Percentiles rank a stretch among this genome's conserved stretches.
Evolutionary conservation across 1,284 basidiomycete genomes (phyloP).

Genomic region (Pascua sp.): DNA sequence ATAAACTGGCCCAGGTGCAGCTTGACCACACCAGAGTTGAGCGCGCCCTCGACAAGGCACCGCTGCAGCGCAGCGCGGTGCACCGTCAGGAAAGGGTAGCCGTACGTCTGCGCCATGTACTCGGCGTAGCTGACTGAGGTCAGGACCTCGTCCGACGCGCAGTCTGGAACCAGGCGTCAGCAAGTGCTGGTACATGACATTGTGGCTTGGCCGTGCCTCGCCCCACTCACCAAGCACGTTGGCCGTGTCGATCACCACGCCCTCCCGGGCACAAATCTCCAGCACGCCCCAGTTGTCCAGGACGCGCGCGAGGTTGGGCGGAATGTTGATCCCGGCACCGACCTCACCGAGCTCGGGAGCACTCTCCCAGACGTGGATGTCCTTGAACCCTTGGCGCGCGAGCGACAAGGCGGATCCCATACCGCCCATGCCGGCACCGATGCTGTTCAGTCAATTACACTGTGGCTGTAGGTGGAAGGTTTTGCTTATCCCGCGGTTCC

Average conservation of each 20-base stretch:
- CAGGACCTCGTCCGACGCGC: slow-evolving; percentile 34
- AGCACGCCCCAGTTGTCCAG: slow-evolving; percentile 33
- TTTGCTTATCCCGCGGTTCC: too few relatives aligned
- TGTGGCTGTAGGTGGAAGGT: too few relatives aligned
- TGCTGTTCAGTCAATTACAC: too few relatives aligned
- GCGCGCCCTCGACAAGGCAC: slow-evolving; percentile 32
- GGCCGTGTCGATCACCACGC: slow-evolving; percentile 32
- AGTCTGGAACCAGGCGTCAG: slow-evolving; percentile 21
- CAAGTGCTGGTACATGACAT: background rate
- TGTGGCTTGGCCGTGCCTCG: background rate
- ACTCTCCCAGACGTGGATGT: slow-evolving; percentile 36
- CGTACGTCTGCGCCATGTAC: slow-evolving; percentile 38
- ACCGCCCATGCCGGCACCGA: slow-evolving; percentile 28
- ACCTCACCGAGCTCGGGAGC: slow-evolving; percentile 35
- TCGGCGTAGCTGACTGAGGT: slow-evolving; percentile 31
- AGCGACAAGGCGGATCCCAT: slow-evolving; percentile 32
- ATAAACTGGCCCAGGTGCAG: slow-evolving; percentile 34
- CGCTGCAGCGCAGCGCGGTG: slow-evolving; percentile 46
- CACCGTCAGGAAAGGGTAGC: slow-evolving; percentile 37
- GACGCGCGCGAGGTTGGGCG: slow-evolving; percentile 37
- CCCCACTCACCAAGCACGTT: slow-evolving; percentile 35
- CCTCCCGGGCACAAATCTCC: slow-evolving; percentile 28
- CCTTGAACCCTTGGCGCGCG: slow-evolving; percentile 31
- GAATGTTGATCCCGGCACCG: slow-evolving; percentile 41
- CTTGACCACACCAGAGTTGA: slow-evolving; percentile 30